These are phyloP conservation scores for Acanthamoeba castellanii DNA, from an alignment of 208 protist genomes.

Conservation along the genomic window DNA sequence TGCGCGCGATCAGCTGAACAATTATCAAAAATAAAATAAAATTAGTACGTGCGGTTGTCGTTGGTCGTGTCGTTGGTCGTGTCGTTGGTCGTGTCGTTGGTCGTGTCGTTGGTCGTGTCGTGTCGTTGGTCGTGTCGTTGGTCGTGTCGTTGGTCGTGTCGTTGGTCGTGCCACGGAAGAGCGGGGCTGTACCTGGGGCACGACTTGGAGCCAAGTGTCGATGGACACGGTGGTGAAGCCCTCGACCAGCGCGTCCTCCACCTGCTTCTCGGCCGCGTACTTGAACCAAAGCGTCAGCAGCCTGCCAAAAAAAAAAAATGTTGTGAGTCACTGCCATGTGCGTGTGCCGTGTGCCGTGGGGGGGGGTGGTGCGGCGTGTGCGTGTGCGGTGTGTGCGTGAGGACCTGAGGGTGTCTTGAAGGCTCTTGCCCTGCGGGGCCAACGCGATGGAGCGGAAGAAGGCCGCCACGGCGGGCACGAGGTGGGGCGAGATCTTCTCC, in stretches of 20 bases:
- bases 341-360: no score
- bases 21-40: no score
- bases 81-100: no score
- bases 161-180: no score
- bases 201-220: slow-evolving; percentile 99
- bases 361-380: no score
- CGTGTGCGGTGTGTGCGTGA: no score
- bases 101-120: not conserved
- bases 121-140: no score
- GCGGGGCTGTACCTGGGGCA: slow-evolving; percentile 94
- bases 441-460: slow-evolving; percentile 97
- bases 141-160: no score
- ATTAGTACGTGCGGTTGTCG: no score
- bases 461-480: slow-evolving; percentile 53
- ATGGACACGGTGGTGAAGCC: slow-evolving; percentile 95
- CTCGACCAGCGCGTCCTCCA: slow-evolving; percentile 92
- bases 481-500: not conserved
- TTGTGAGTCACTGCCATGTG: no score
- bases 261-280: slow-evolving; percentile 88
- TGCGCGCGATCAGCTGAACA: slow-evolving; percentile 96
- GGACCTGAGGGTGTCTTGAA: slow-evolving; percentile 96
- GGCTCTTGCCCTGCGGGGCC: slow-evolving; percentile 53
- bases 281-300: slow-evolving; percentile 98
- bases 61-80: no score
- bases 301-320: no score